Evolutionary conservation across 2,329 filamentous ascomycete genomes (phyloP).

Genomic region (Colletotrichum cereale): DNA sequence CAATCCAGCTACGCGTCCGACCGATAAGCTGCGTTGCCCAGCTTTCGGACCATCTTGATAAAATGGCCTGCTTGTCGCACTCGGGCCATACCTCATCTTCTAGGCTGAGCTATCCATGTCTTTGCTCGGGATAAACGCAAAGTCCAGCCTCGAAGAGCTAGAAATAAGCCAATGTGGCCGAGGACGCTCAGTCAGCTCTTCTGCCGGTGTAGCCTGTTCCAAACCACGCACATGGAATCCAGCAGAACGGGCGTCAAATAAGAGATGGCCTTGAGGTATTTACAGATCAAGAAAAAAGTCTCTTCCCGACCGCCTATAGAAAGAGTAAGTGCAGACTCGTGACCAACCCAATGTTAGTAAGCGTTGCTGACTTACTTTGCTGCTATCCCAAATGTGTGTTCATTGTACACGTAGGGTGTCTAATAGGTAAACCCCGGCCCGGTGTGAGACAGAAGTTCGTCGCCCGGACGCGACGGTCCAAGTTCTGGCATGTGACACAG

Average conservation of each 20-base stretch:
- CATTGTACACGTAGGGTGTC: conserved; percentile 16
- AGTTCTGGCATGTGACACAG: conserved; percentile 30
- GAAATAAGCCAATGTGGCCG: neutral
- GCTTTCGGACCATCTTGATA: neutral
- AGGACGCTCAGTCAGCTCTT: neutral
- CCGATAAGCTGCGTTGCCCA: neutral
- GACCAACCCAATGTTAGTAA: neutral
- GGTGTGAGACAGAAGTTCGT: conserved; percentile 14
- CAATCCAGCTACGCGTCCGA: no score
- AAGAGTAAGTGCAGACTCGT: neutral
- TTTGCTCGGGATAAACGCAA: neutral
- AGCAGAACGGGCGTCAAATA: neutral
- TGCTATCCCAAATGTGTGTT: neutral
- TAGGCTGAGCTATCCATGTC: neutral
- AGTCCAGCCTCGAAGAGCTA: neutral
- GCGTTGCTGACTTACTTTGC: neutral
- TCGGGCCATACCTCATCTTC: neutral
- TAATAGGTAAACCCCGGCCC: conserved; percentile 30
- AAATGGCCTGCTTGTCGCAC: neutral
- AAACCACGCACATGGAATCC: neutral
- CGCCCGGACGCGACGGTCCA: neutral
- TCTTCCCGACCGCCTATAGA: neutral
- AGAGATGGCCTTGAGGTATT: neutral
- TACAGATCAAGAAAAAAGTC: neutral
- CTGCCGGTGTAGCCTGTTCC: neutral